Base-by-base conservation (phyloP, 2,329 filamentous ascomycete genomes). In the Ampelomyces quisqualis region DNA sequence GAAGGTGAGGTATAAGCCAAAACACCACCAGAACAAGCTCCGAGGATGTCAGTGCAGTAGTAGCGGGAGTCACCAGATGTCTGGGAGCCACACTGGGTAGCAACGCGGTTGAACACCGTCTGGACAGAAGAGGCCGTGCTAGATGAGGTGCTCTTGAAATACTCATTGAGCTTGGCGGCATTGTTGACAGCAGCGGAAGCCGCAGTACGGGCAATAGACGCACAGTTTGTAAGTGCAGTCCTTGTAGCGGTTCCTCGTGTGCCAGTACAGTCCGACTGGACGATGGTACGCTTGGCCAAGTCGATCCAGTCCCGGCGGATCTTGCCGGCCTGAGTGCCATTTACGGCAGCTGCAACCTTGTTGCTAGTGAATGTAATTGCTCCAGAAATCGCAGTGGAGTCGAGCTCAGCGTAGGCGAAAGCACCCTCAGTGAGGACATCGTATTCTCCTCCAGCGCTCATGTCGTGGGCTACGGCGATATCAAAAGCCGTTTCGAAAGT, bases 1-100 rank as follows among this genome's bases (percentile, higher is more conserved):
- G 69, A 67, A 0, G 78, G 77, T 6, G 79, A 62, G 0, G 80
- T 82, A 59, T 82, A 85, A 1, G 81, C 82, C 21, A 85, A 62
- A 3, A 82, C 77, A 28, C 69, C 69, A 21, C 36, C 31, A 14
- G 57, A 47, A 44, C 81, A 85, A 49, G 73, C 73, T 19, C 52
- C 37, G 51, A 77, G 77, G 3, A 72, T 63, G 49, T 85, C 81
- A 7, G 63, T 67, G 71, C 82, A 85, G 70, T 80, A 80, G 55
- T 77, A 77, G 3, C 63, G 65, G 3, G 78, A 78, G 8, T 59
- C 53, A 1, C 80, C 79, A 0, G 67, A 62, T 18, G 64, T 73
- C 14, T 70, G 72, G 9, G 74, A 76, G 39, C 70, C 65, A 45
- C 80, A 82, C 64, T 84, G 79, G 1, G 55, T 53, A 8, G 77